Evolutionary conservation across 306 rosid species (phyloP).

Genomic region (Dalbergia oliveri): DNA sequence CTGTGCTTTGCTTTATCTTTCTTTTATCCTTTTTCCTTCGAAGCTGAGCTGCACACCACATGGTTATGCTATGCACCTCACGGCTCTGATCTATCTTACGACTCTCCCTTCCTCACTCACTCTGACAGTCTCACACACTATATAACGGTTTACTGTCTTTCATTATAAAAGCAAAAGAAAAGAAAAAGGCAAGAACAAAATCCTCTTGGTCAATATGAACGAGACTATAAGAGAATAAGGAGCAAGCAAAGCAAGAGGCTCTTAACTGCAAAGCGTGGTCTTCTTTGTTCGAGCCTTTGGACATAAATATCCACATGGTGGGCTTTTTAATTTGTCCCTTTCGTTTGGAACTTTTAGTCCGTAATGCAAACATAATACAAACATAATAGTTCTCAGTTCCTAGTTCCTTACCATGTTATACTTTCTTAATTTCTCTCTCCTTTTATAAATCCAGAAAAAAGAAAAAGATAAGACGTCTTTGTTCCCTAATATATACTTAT

Average conservation of each 20-base stretch:
- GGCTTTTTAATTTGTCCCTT: conserved; percentile 71
- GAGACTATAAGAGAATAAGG: conserved; percentile 13
- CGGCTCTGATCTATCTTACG: conserved; percentile 32
- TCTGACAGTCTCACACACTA: conserved; percentile 53
- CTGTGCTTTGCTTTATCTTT: conserved; percentile 59
- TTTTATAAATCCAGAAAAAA: conserved; percentile 18
- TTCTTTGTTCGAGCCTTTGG: conserved; percentile 48
- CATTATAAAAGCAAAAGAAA: neutral
- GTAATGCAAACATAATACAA: neutral
- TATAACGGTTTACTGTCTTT: conserved; percentile 59
- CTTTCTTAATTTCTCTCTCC: conserved; percentile 39
- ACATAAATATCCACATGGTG: conserved; percentile 66
- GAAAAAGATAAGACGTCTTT: conserved; percentile 1
- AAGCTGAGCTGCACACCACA: conserved; percentile 84
- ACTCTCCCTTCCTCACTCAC: conserved; percentile 31
- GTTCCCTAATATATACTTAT: conserved; percentile 15
- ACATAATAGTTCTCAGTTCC: neutral
- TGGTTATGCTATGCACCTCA: conserved; percentile 59
- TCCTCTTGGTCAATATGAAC: conserved; percentile 41
- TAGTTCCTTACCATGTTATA: conserved; percentile 28
- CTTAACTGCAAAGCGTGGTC: conserved; percentile 61
- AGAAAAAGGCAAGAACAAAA: neutral
- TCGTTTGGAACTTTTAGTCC: conserved; percentile 62
- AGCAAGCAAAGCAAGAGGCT: conserved; percentile 29
- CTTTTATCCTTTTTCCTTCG: conserved; percentile 40